phyloP scores from a whole-genome alignment of 2,329 filamentous ascomycete species.

The Daldinia eschscholtzii region DNA sequence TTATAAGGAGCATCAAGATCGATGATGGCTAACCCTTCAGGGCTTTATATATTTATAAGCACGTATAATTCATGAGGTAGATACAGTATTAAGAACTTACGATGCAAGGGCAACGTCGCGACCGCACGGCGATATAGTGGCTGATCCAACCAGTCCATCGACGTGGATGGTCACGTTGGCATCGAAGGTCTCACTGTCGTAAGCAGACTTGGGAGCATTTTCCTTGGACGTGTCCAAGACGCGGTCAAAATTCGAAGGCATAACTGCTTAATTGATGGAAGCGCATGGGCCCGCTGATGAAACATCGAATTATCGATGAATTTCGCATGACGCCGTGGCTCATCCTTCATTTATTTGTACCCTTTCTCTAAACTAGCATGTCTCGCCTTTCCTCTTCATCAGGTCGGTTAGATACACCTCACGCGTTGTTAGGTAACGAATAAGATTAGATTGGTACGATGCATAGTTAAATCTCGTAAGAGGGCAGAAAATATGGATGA shows the following conservation, averaged over 20 bases:
- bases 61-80: not conserved
- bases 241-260: slow-evolving; percentile 64
- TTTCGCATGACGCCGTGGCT: slow-evolving; percentile 27
- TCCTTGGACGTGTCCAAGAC: slow-evolving; percentile 62
- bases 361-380: slow-evolving; percentile 1
- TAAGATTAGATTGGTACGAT: slow-evolving; percentile 6
- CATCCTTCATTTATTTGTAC: slow-evolving; percentile 20
- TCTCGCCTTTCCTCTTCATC: slow-evolving; percentile 11
- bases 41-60: slow-evolving; percentile 60
- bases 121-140: slow-evolving; percentile 91
- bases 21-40: slow-evolving; percentile 89
- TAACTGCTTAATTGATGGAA: slow-evolving; percentile 49
- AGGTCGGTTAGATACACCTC: not conserved
- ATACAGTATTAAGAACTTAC: slow-evolving; percentile 55
- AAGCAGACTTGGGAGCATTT: slow-evolving; percentile 75
- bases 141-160: slow-evolving; percentile 84
- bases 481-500: slow-evolving; percentile 1
- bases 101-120: slow-evolving; percentile 92
- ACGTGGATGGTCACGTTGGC: slow-evolving; percentile 87
- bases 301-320: slow-evolving; percentile 29
- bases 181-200: slow-evolving; percentile 89
- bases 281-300: slow-evolving; percentile 44
- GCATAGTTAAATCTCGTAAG: slow-evolving; percentile 1
- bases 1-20: slow-evolving; percentile 92
- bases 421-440: not conserved